Conservation (phyloP, 2,329 filamentous ascomycete genomes). For the Cercospora sp. region DNA sequence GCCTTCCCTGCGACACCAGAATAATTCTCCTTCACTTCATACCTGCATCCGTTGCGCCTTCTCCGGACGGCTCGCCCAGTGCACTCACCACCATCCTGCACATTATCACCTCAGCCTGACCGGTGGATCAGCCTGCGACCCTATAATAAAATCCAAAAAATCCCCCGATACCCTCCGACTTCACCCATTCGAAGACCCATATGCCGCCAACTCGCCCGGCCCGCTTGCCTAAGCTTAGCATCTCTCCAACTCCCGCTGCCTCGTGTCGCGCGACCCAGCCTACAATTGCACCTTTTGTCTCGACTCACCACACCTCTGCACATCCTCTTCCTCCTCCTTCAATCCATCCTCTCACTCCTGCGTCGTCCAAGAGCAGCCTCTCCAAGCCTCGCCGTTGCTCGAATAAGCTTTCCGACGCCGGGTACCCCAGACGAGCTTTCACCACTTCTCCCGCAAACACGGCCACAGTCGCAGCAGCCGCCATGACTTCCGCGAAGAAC, state of each 20-base stretch:
- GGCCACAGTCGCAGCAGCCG: constrained; percentile 8
- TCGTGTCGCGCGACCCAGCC: constrained; percentile 1
- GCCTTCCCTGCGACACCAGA: background rate
- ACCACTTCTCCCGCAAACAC: constrained; percentile 6
- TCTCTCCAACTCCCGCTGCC: background rate
- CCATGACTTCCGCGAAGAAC: constrained; percentile 22
- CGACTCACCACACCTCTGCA: background rate
- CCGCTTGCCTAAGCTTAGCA: constrained; percentile 7
- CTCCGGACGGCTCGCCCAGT: background rate
- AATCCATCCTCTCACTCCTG: constrained; percentile 1
- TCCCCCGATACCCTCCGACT: constrained; percentile 16
- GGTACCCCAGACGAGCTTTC: constrained; percentile 3
- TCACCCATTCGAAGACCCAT: constrained; percentile 12
- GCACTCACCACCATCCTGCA: background rate
- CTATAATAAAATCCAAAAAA: background rate
- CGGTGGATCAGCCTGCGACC: background rate
- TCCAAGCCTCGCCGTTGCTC: constrained; percentile 1
- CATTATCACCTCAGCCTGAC: background rate
- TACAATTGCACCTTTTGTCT: background rate
- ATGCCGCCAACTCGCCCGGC: constrained; percentile 12
- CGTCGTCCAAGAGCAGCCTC: background rate
- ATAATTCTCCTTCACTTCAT: background rate
- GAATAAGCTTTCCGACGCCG: background rate
- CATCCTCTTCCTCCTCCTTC: constrained; percentile 10
- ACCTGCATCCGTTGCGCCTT: background rate